These are phyloP conservation scores for Solanum sejunctum DNA, from an alignment of 257 asterid genomes.

Conservation along the genomic window DNA sequence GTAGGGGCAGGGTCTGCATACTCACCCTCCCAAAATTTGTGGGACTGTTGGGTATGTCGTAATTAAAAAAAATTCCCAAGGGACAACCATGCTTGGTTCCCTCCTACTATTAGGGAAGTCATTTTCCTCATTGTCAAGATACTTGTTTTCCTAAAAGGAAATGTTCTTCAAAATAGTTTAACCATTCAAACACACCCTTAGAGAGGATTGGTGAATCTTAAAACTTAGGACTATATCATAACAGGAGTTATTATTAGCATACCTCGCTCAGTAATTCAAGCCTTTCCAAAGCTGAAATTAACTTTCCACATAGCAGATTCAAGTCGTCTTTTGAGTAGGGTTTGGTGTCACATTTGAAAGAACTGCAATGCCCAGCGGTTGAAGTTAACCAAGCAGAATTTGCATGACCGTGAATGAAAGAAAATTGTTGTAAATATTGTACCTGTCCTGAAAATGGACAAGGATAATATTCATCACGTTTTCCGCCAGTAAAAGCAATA, in stretches of 20 bases:
- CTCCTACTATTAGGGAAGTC: not conserved
- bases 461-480: conserved; percentile 78
- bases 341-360: conserved; percentile 9
- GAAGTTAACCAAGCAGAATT: not conserved
- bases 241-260: not conserved
- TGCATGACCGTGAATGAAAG: not conserved
- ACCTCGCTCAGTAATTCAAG: conserved; percentile 80
- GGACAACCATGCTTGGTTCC: not conserved
- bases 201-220: not conserved
- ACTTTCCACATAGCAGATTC: conserved; percentile 43
- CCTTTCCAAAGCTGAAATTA: conserved; percentile 60
- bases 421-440: not conserved
- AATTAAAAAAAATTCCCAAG: not conserved
- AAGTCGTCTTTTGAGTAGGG: conserved; percentile 35
- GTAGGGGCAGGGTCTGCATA: not conserved
- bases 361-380: conserved; percentile 5
- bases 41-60: not conserved
- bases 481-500: conserved; percentile 68
- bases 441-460: conserved; percentile 85
- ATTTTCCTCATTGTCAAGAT: not conserved
- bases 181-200: not conserved
- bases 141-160: not conserved
- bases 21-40: not conserved
- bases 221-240: not conserved
- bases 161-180: not conserved